Conservation (phyloP, 345 rosid genomes). For the Toxicodendron radicans region DNA sequence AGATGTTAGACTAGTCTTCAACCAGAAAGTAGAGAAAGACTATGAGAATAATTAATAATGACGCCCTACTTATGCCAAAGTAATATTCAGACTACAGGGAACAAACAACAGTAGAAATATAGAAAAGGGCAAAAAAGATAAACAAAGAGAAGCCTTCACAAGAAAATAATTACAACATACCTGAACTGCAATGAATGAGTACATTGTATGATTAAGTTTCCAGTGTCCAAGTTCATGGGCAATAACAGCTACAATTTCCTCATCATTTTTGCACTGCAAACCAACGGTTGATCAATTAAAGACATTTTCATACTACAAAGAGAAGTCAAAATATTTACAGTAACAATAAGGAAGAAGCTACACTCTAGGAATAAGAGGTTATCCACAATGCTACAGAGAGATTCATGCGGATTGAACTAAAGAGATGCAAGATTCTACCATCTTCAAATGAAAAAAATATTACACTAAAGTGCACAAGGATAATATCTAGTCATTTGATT, state of each 20-base stretch:
- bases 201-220: conserved; percentile 96
- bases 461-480: not conserved
- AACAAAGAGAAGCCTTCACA: not conserved
- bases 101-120: not conserved
- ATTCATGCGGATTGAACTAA: no score
- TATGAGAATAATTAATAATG: not conserved
- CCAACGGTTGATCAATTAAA: conserved; percentile 12
- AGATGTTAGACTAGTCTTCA: not conserved
- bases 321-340: not conserved
- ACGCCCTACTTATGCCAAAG: not conserved
- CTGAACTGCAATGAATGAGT: conserved; percentile 90
- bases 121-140: not conserved
- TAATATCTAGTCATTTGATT: not conserved
- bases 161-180: conserved; percentile 37
- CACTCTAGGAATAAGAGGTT: not conserved
- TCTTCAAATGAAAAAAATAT: not conserved
- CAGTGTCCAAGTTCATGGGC: conserved; percentile 99
- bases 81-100: not conserved
- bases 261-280: conserved; percentile 85
- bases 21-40: not conserved
- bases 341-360: conserved; percentile 7
- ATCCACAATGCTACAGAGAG: not conserved
- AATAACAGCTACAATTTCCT: conserved; percentile 95
- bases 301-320: conserved; percentile 3
- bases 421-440: not conserved